These are phyloP conservation scores for Verticillium zaregamsianum DNA, from an alignment of 2,329 filamentous ascomycete genomes.

Conservation along the genomic window DNA sequence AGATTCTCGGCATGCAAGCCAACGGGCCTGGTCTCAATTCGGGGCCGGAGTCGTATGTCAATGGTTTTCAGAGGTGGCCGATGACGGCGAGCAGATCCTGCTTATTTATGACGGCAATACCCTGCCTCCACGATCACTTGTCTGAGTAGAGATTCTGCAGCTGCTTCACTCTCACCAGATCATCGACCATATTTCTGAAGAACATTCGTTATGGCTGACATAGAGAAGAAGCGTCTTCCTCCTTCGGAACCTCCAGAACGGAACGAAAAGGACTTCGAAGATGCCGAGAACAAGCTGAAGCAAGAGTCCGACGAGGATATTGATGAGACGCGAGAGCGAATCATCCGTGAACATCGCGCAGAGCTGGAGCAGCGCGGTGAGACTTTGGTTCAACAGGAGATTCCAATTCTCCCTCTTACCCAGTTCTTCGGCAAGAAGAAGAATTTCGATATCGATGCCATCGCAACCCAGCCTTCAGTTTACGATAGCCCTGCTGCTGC, in stretches of 20 bases:
- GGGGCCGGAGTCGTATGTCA: too few relatives aligned
- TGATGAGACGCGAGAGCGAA: conserved; percentile 3
- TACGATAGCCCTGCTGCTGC: conserved; percentile 37
- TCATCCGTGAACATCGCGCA: conserved; percentile 11
- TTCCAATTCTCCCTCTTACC: conserved; percentile 17
- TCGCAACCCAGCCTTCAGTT: conserved; percentile 38
- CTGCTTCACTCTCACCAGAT: not conserved
- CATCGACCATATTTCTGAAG: not conserved
- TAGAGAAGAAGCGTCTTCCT: conserved; percentile 1
- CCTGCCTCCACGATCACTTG: not conserved
- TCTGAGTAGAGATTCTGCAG: not conserved
- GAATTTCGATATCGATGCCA: conserved; percentile 14
- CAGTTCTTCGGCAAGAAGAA: conserved; percentile 16
- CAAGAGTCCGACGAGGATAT: conserved; percentile 6
- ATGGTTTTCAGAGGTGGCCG: too few relatives aligned
- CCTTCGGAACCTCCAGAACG: not conserved
- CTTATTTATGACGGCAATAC: too few relatives aligned
- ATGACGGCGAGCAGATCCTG: too few relatives aligned
- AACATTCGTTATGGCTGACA: not conserved
- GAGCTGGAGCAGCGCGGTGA: not conserved
- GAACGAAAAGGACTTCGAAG: not conserved
- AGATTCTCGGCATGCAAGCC: too few relatives aligned
- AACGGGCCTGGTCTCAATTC: too few relatives aligned
- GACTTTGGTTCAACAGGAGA: conserved; percentile 15
- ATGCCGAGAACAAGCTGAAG: not conserved